Base-by-base conservation (phyloP, 345 rosid species). In the Sapria himalayana region DNA sequence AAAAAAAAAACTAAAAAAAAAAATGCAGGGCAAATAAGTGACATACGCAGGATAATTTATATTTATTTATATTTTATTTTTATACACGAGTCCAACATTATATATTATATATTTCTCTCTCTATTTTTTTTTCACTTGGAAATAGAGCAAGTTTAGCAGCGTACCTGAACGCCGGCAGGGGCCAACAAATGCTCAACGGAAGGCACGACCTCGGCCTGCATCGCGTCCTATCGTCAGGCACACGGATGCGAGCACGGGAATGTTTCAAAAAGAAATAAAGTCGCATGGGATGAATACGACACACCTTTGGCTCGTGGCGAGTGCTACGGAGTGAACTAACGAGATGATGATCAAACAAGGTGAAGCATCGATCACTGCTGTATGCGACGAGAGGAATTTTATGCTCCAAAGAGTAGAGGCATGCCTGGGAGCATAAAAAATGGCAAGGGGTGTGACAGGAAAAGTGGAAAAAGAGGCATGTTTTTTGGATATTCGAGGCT, bases 341-440 rank as follows among this genome's bases (percentile, higher is more conserved):
- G 23, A 69, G 73, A 38, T 86, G 93, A 54, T 89, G 84, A 49
- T 74, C 76, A 57, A 77, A 89, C 34, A 84, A 57, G 3, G 93
- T 79, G 42, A 89, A 70, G 66, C 93, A 84, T 17, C 85, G 86
- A 55, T 66, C 81, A 32, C 64, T 67, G 47, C 84, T 45, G 60
- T 79, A 89, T 41, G 95, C 95, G 40, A 89, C 52, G n/a, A 89
- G 75, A 52, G 95, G 99, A 66, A 84, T 61, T 51, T 65, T 63
- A 33, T 82, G 79, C 71, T 79, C 71, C 67, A 59, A 51, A 45
- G 95, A 89, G 63, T 74, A 89, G 19, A 56, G 47, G 42, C 64
- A 73, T 2, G 86, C 69, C 99, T 91, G 72, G 65, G 62, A 36
- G 41, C 33, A 25, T 27, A 37, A 33, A 3, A 22, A 24, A 9